These are phyloP conservation scores for Ophiostoma piceae DNA, from an alignment of 2,329 filamentous ascomycete genomes.

Conservation along the genomic window DNA sequence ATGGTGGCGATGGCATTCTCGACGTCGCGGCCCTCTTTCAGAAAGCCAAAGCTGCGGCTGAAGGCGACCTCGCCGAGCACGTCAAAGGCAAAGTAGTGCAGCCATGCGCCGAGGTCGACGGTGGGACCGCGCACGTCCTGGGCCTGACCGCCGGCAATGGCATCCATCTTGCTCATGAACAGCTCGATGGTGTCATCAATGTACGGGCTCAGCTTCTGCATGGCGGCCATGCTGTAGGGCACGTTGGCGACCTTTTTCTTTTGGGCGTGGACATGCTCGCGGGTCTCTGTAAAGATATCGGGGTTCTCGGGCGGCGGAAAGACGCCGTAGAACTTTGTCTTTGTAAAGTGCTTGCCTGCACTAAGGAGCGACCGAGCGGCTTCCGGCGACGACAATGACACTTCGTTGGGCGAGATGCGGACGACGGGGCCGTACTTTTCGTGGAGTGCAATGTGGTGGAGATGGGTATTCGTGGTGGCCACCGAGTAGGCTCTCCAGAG, in stretches of 20 bases:
- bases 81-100: constrained; percentile 44
- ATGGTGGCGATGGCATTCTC: constrained; percentile 49
- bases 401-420: constrained; percentile 46
- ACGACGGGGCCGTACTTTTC: constrained; percentile 44
- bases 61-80: constrained; percentile 51
- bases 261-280: constrained; percentile 49
- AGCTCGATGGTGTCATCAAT: constrained; percentile 49
- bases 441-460: constrained; percentile 43
- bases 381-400: constrained; percentile 44
- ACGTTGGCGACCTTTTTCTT: constrained; percentile 51
- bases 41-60: constrained; percentile 48
- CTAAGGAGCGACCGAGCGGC: constrained; percentile 43
- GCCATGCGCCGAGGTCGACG: constrained; percentile 45
- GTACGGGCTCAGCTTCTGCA: constrained; percentile 48
- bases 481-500: constrained; percentile 42
- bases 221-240: constrained; percentile 50
- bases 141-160: constrained; percentile 32
- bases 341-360: constrained; percentile 49
- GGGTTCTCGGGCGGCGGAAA: constrained; percentile 54
- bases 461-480: constrained; percentile 38
- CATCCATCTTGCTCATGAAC: constrained; percentile 41
- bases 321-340: constrained; percentile 49
- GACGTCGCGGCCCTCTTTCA: constrained; percentile 46
- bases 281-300: constrained; percentile 53
- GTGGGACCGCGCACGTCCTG: constrained; percentile 21